Conservation (phyloP, 352 stramenopile genomes). For the Globisporangium paddicum region DNA sequence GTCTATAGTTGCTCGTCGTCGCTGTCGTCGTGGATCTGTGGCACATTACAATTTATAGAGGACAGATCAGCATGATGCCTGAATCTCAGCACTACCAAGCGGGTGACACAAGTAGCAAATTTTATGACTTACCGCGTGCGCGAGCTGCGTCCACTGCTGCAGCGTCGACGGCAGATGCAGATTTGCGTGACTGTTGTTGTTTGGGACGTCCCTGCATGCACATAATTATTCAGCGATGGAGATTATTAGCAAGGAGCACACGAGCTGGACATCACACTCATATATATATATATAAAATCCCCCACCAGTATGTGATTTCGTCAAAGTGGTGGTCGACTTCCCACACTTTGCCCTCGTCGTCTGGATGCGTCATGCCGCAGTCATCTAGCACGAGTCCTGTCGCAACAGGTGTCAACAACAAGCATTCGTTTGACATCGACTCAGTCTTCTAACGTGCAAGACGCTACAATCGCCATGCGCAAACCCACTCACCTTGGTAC, state of each 20-base stretch:
- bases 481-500: slow-evolving; percentile 35
- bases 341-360: slow-evolving; percentile 68
- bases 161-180: slow-evolving; percentile 46
- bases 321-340: slow-evolving; percentile 78
- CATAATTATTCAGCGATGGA: too few relatives aligned
- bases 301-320: slow-evolving; percentile 61
- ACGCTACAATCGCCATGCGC: background rate
- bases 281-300: too few relatives aligned
- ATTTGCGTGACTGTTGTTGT: slow-evolving; percentile 43
- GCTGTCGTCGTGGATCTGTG: slow-evolving; percentile 6
- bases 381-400: slow-evolving; percentile 63
- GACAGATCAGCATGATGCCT: background rate
- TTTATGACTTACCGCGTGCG: slow-evolving; percentile 34
- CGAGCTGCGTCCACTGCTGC: slow-evolving; percentile 47
- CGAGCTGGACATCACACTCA: too few relatives aligned
- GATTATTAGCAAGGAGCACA: too few relatives aligned
- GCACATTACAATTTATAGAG: background rate
- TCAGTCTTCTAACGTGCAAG: background rate
- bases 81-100: background rate
- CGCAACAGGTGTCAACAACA: background rate
- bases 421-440: background rate
- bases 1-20: background rate
- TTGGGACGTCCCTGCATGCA: slow-evolving; percentile 43
- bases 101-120: slow-evolving; percentile 11
- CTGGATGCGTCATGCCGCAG: slow-evolving; percentile 41